These are phyloP conservation scores for Plasmodium sp. DNA, from an alignment of 169 alveolate species.

Conservation along the genomic window DNA sequence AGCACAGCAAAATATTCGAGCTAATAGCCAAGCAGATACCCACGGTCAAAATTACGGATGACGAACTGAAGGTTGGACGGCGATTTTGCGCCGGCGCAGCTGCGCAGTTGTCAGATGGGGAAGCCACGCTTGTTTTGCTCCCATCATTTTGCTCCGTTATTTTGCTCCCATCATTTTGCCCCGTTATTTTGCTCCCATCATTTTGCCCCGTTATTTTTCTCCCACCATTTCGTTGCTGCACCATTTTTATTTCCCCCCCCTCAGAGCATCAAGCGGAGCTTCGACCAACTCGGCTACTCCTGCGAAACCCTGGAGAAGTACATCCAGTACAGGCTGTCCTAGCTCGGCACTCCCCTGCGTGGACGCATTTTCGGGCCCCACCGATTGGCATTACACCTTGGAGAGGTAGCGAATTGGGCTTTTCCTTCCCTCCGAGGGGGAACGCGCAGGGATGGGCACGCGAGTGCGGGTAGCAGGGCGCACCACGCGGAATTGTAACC, in stretches of 20 bases:
- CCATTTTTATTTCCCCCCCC: background rate
- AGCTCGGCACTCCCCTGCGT: background rate
- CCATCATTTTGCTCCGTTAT: background rate
- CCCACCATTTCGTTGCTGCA: background rate
- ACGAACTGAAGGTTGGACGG: slow-evolving; percentile 31
- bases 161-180: background rate
- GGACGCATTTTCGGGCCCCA: too few species aligned
- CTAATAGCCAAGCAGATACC: slow-evolving; percentile 68
- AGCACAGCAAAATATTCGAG: slow-evolving; percentile 62
- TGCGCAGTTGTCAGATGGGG: background rate
- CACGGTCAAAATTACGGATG: slow-evolving; percentile 68
- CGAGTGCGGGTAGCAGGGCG: background rate
- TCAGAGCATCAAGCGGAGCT: slow-evolving; percentile 24
- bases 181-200: background rate
- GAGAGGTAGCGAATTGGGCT: background rate
- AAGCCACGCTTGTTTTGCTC: background rate
- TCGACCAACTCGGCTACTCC: slow-evolving; percentile 44
- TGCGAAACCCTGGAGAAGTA: slow-evolving; percentile 60
- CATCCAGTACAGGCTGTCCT: slow-evolving; percentile 49
- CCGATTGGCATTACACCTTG: background rate
- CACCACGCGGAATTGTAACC: background rate
- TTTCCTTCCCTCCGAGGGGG: background rate
- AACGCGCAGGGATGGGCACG: background rate
- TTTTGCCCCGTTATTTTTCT: too few species aligned
- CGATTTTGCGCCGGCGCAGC: background rate